Evolutionary conservation across 1,139 yeast species (phyloP).

Genomic region (Hyphopichia pseudoburtonii): DNA sequence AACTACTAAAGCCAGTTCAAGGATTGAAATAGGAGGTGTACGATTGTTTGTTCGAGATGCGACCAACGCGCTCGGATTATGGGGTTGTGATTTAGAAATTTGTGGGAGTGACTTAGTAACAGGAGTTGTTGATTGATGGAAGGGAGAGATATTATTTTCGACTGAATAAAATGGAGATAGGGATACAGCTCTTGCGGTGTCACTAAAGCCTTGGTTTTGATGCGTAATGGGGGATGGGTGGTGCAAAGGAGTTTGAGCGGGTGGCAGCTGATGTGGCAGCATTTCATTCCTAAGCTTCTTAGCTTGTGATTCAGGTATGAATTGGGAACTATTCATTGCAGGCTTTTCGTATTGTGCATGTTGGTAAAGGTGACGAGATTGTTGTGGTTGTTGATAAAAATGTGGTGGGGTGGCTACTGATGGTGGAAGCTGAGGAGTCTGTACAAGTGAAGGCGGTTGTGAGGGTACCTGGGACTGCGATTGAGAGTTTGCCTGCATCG

Average conservation of each 20-base stretch:
- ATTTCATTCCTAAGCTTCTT: neutral
- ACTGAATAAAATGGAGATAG: neutral
- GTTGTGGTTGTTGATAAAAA: neutral
- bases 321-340: neutral
- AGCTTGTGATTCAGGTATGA: neutral
- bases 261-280: conserved; percentile 5
- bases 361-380: conserved; percentile 6
- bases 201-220: conserved; percentile 5
- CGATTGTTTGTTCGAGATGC: no score
- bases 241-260: conserved; percentile 6
- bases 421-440: no score
- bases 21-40: conserved; percentile 17
- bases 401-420: neutral
- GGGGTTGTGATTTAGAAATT: no score
- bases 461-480: neutral
- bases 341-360: conserved; percentile 3
- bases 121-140: no score
- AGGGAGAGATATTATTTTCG: no score
- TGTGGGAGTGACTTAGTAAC: no score
- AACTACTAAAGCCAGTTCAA: conserved; percentile 49
- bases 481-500: neutral
- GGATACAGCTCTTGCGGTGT: neutral
- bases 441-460: neutral
- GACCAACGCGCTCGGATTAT: no score
- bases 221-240: neutral